Conservation (phyloP, 2,329 filamentous ascomycete species). For the Elsinoe batatas region DNA sequence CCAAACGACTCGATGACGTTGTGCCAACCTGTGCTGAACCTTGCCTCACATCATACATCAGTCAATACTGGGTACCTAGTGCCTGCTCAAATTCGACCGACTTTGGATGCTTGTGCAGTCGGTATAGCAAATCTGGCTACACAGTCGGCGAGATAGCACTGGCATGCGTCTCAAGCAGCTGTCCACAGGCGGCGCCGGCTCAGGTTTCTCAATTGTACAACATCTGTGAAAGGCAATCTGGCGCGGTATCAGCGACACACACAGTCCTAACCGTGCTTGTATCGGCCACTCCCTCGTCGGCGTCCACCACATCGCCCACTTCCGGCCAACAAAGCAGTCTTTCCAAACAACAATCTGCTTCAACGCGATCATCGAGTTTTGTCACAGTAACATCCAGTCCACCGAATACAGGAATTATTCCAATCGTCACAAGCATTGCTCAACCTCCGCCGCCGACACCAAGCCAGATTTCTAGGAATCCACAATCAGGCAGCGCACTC, state of each 20-base stretch:
- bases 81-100: conserved; percentile 17
- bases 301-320: not conserved
- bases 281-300: conserved; percentile 9
- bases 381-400: not conserved
- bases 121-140: conserved; percentile 24
- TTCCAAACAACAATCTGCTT: not conserved
- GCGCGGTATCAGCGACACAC: conserved; percentile 22
- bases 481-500: conserved; percentile 18
- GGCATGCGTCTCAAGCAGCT: conserved; percentile 16
- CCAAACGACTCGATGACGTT: conserved; percentile 16
- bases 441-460: not conserved
- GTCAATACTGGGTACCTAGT: conserved; percentile 16
- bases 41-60: conserved; percentile 22
- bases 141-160: conserved; percentile 26
- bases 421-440: conserved; percentile 4
- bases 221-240: conserved; percentile 20
- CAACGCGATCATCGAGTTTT: not conserved
- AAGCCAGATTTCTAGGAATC: not conserved
- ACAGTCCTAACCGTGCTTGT: conserved; percentile 19
- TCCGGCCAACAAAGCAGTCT: not conserved
- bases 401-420: not conserved
- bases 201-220: conserved; percentile 19
- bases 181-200: conserved; percentile 12
- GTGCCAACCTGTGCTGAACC: conserved; percentile 24
- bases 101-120: conserved; percentile 23